Percentiles rank a stretch among this genome's conserved stretches.
Evolutionary conservation across 2,329 filamentous ascomycete genomes (phyloP).

Genomic region (Hirsutella thompsonii): DNA sequence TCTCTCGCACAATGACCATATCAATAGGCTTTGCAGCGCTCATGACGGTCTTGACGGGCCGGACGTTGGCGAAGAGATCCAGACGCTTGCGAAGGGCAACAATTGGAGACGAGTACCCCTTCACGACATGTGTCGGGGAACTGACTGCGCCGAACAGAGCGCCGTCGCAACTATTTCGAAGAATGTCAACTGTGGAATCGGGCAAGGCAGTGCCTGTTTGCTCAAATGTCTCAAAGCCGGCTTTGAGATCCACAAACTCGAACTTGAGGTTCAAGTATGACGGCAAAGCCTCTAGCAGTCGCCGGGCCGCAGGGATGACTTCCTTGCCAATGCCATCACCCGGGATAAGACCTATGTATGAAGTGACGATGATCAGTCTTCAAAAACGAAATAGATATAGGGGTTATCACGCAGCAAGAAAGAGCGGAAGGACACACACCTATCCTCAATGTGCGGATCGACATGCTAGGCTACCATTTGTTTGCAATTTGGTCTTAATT

Average conservation of each 20-base stretch:
- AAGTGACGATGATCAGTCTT: not conserved
- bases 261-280: conserved; percentile 86
- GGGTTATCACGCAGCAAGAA: not conserved
- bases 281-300: conserved; percentile 84
- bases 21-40: conserved; percentile 64
- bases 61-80: conserved; percentile 93
- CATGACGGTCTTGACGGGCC: conserved; percentile 76
- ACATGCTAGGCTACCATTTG: conserved; percentile 17
- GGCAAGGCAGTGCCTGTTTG: conserved; percentile 78
- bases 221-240: conserved; percentile 90
- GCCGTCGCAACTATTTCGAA: conserved; percentile 86
- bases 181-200: conserved; percentile 77
- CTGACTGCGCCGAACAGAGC: conserved; percentile 93
- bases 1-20: conserved; percentile 96
- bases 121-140: conserved; percentile 79
- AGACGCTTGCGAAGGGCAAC: conserved; percentile 93
- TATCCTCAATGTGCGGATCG: conserved; percentile 28
- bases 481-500: not conserved
- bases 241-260: conserved; percentile 84
- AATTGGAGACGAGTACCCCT: conserved; percentile 93
- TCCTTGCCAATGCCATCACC: conserved; percentile 98
- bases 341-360: conserved; percentile 71
- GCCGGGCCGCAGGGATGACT: conserved; percentile 89
- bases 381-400: not conserved
- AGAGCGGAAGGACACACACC: conserved; percentile 14